Conservation (phyloP, 2,329 filamentous ascomycete genomes). For the Ophiocordyceps polyrhachis-furcata region DNA sequence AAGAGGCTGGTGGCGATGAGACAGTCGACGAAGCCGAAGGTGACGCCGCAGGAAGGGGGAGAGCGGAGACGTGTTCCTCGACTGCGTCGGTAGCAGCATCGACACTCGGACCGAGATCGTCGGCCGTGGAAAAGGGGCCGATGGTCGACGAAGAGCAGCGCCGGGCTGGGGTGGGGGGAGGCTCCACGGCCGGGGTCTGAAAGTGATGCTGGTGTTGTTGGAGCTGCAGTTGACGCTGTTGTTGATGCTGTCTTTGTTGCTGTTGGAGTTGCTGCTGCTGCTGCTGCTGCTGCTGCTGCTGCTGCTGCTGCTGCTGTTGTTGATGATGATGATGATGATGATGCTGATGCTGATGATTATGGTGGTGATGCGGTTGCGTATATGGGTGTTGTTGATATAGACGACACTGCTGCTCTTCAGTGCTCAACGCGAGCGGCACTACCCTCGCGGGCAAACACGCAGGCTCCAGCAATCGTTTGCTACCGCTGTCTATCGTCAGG, state of each 20-base stretch:
- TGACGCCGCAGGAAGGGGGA: neutral
- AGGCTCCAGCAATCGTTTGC: neutral
- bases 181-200: neutral
- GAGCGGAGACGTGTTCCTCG: neutral
- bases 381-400: neutral
- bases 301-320: neutral
- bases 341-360: neutral
- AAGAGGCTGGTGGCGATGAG: neutral
- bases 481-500: neutral
- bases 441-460: neutral
- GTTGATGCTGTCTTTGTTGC: neutral
- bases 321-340: neutral
- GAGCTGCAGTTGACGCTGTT: neutral
- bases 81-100: neutral
- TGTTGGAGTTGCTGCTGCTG: neutral
- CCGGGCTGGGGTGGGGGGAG: neutral
- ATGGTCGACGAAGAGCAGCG: neutral
- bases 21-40: neutral
- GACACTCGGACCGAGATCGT: neutral
- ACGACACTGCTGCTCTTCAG: neutral
- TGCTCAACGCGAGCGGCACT: neutral
- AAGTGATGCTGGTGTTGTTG: neutral
- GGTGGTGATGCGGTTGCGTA: neutral
- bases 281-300: neutral
- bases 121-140: neutral